A percentile compares a stretch with the other conserved stretches of the same genome.
Conservation (phyloP, 495 filamentous ascomycete genomes). For the Hypomontagnella submonticulosa region DNA sequence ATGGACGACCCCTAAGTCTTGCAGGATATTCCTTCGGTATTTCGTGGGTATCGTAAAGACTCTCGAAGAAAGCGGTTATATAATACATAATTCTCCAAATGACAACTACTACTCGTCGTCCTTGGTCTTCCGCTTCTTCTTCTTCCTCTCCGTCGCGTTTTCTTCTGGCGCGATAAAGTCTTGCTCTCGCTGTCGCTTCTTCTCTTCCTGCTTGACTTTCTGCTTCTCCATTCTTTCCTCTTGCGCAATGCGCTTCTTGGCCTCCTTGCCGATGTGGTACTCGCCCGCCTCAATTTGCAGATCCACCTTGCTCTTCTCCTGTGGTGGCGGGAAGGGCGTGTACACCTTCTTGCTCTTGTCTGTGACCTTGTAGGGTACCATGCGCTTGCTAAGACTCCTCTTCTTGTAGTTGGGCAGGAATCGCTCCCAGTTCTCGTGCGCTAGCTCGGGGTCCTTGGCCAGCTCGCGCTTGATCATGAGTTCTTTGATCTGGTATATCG, state of each 20-base stretch:
- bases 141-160: conserved; percentile 67
- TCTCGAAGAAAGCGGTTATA: conserved; percentile 15
- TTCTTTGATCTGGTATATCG: conserved; percentile 96
- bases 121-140: conserved; percentile 66
- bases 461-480: conserved; percentile 99
- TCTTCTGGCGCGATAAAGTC: conserved; percentile 90
- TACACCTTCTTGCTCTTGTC: conserved; percentile 96
- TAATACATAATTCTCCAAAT: conserved; percentile 13
- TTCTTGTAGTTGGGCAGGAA: conserved; percentile 99
- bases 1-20: neutral
- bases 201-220: conserved; percentile 86
- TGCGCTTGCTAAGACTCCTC: conserved; percentile 85
- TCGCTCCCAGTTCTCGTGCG: conserved; percentile 90
- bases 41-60: conserved; percentile 36
- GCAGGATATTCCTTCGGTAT: conserved; percentile 1
- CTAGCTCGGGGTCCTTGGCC: conserved; percentile 91
- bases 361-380: conserved; percentile 82
- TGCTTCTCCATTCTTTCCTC: conserved; percentile 84
- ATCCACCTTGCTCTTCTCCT: conserved; percentile 86
- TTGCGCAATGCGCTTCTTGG: conserved; percentile 83
- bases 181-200: conserved; percentile 83
- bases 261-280: conserved; percentile 93
- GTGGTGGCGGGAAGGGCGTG: conserved; percentile 75
- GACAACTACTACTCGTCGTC: conserved; percentile 56
- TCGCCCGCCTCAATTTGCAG: conserved; percentile 97